Base-by-base conservation (phyloP, 352 stramenopile genomes). In the Pythium folliculosum region DNA sequence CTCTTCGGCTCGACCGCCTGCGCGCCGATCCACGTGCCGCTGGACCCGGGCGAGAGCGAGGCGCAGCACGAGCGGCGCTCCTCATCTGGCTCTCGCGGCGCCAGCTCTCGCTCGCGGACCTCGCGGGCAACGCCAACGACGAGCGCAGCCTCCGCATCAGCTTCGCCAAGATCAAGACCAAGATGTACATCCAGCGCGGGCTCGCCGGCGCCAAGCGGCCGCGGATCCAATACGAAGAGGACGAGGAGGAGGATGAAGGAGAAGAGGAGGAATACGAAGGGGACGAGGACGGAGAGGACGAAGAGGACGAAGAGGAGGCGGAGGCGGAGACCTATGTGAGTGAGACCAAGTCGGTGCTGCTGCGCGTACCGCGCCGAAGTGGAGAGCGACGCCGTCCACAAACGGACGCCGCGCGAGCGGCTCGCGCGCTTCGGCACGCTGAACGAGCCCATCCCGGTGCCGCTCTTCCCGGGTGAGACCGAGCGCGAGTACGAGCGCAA, bases 391-490 rank as follows among this genome's bases (percentile, higher is more conserved):
- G 19, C 5, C 25, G 27, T 32, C 3, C 27, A 5, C 27, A 48
- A 60, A 27, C 30, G 38, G 3, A 55, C 38, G 8, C 9, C 17
- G 9, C 8, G 10, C 4, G 19, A 37, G 19, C 8, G 51, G 16
- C 30, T 14, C 1, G 10, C 10, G 21, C 30, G 17, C n/a, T 48
- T 49, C 32, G 58, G 58, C 23, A 43, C 43, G 23, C 3, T 23
- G 3, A 47, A 30, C 22, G 27, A 12, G 44, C 56, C 56, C 10
- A 75, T 77, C 12, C 65, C 67, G 9, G 70, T 77, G 35, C 73
- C 73, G 21, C 67, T 77, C 6, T 80, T 66, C 55, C 65, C 70
- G 0, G 65, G 70, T 5, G 76, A 82, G 52, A 73, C 44, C 47
- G 22, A 56, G 22, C 48, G 65, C 21, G 58, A 78, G 35, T 82